Evolutionary conservation across 129 eudicot species (phyloP), one percentile per base, ranked within the genome.

Genomic region (Scalesia atractyloides): DNA sequence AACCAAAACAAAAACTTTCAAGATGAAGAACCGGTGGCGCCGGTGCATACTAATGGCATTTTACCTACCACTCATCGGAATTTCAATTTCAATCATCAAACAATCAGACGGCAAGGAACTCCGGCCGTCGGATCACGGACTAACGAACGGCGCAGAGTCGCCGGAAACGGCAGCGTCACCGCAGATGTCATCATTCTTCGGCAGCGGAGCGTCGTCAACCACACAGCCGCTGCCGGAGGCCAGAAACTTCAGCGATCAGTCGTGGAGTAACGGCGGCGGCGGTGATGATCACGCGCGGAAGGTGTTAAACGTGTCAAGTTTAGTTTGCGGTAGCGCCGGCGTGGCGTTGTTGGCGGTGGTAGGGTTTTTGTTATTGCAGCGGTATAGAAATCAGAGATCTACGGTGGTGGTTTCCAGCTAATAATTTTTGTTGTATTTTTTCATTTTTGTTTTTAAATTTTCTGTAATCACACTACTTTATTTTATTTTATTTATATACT

Each of bases 61-160:
- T 20, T 50, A 50, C 56, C 16, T 50, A n/a, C 56, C 24, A 33
- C 66, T 85, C 11, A 66, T 74, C 70, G 7, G 15, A 53, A 59
- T 71, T 63, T 26, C 75, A 16, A 43, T 70, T 63, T 26, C 75
- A 16, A 43, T 70, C 17, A 5, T 51, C 79, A 59, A 37, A 49
- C 61, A 26, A 12, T 81, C 81, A 39, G 58, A 58, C 66, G 81
- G 66, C 10, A 79, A 86, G 24, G 91, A 91, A 16, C 90, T 91
- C 73, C 89, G 97, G n/a, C 97, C 97, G 15, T 84, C 97, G 51
- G 90, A 80, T 11, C 97, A 91, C 79, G 96, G 97, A n/a, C 83
- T 91, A 7, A 39, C 79, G 3, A 77, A 49, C 76, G 84, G 78
- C 11, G 44, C 66, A 22, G 64, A 76, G 9, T 15, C 81, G 1